Conservation (phyloP, 1,139 yeast genomes). For the Geotrichum phurueaensis region DNA sequence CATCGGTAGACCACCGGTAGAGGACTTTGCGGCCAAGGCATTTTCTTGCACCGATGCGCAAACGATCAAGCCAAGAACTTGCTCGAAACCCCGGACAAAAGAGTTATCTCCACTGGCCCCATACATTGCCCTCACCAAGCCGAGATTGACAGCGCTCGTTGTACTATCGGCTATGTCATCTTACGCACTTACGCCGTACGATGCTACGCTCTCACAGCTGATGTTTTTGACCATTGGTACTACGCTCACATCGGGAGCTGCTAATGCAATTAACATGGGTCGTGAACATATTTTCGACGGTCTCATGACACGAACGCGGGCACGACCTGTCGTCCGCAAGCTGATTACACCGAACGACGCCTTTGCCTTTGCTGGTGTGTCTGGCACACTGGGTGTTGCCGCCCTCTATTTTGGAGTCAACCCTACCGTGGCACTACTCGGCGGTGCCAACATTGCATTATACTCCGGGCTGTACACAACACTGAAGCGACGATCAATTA, state of each 20-base stretch:
- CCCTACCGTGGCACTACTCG: slow-evolving; percentile 73
- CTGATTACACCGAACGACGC: slow-evolving; percentile 70
- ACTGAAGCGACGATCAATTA: slow-evolving; percentile 71
- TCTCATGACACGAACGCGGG: slow-evolving; percentile 81
- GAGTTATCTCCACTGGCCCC: slow-evolving; percentile 22
- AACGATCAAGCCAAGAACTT: slow-evolving; percentile 1
- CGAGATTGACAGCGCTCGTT: slow-evolving; percentile 78
- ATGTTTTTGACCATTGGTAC: slow-evolving; percentile 78
- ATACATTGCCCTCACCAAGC: slow-evolving; percentile 78
- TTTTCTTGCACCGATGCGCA: slow-evolving; percentile 11
- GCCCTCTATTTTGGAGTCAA: slow-evolving; percentile 77
- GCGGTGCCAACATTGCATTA: slow-evolving; percentile 67
- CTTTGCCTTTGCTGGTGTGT: slow-evolving; percentile 63
- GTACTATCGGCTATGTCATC: slow-evolving; percentile 90
- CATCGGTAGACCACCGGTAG: slow-evolving; percentile 10
- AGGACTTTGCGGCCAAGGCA: slow-evolving; percentile 14
- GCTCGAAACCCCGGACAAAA: slow-evolving; percentile 1
- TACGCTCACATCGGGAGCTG: slow-evolving; percentile 82
- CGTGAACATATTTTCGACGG: slow-evolving; percentile 88
- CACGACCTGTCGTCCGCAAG: slow-evolving; percentile 89
- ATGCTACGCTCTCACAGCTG: slow-evolving; percentile 64
- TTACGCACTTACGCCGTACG: slow-evolving; percentile 83
- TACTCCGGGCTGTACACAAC: slow-evolving; percentile 92
- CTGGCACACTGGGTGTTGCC: slow-evolving; percentile 67
- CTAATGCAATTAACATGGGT: slow-evolving; percentile 96